Percentiles rank a stretch among this genome's conserved stretches.
These are phyloP conservation scores for Myriosclerotinia scirpicola DNA, from an alignment of 2,329 filamentous ascomycete species.

Conservation along the genomic window DNA sequence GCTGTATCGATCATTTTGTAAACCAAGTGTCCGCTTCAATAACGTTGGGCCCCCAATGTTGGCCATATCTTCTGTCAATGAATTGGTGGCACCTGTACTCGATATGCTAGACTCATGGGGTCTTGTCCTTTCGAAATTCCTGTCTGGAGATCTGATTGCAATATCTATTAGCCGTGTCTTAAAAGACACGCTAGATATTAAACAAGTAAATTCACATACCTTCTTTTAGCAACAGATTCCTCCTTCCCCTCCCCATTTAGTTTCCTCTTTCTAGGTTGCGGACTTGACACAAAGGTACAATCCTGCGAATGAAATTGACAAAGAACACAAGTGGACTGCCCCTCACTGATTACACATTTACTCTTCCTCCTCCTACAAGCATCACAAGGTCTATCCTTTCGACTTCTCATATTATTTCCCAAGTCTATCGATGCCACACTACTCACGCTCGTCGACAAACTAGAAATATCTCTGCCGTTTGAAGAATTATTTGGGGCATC, in stretches of 20 bases:
- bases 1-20: slow-evolving; percentile 76
- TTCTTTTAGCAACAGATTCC: slow-evolving; percentile 64
- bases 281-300: slow-evolving; percentile 76
- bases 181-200: neutral
- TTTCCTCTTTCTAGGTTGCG: slow-evolving; percentile 78
- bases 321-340: slow-evolving; percentile 68
- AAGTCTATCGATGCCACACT: slow-evolving; percentile 55
- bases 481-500: slow-evolving; percentile 29
- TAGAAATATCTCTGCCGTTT: slow-evolving; percentile 36
- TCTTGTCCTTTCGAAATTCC: slow-evolving; percentile 54
- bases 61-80: slow-evolving; percentile 68
- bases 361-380: slow-evolving; percentile 72
- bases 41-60: slow-evolving; percentile 66
- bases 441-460: slow-evolving; percentile 53
- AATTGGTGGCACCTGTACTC: slow-evolving; percentile 61
- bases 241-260: slow-evolving; percentile 58
- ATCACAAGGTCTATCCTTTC: slow-evolving; percentile 63
- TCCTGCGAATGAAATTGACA: slow-evolving; percentile 77
- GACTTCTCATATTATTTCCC: slow-evolving; percentile 46
- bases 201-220: slow-evolving; percentile 49
- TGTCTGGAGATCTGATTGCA: slow-evolving; percentile 54
- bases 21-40: slow-evolving; percentile 68
- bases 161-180: slow-evolving; percentile 28
- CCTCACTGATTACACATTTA: slow-evolving; percentile 77
- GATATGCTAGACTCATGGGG: slow-evolving; percentile 59